Conservation (phyloP, 495 filamentous ascomycete genomes). For the Tuber umbilicatum region DNA sequence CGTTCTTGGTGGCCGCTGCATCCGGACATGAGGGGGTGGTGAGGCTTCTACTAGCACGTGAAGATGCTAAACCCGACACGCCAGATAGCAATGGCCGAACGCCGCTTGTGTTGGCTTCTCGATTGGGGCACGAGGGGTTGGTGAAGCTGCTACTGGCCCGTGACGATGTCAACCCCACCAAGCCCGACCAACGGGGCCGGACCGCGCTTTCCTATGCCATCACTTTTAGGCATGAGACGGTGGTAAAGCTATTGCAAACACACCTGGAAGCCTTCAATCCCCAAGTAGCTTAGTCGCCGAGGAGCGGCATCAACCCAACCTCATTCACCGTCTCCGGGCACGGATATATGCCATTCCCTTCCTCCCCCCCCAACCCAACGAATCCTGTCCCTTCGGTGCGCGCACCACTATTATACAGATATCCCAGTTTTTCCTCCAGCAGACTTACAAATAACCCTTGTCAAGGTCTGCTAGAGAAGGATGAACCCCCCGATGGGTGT, state of each 20-base stretch:
- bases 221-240: neutral
- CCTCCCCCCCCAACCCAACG: no score
- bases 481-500: neutral
- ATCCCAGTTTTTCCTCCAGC: neutral
- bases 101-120: slow-evolving; percentile 26
- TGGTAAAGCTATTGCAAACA: neutral
- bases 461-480: neutral
- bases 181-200: no score
- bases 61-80: slow-evolving; percentile 19
- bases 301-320: neutral
- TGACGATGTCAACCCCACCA: no score
- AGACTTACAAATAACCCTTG: neutral
- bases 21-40: slow-evolving; percentile 15
- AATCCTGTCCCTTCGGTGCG: neutral
- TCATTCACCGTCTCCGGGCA: neutral
- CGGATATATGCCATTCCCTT: neutral
- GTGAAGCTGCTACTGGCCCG: slow-evolving; percentile 30
- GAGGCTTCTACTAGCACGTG: slow-evolving; percentile 18
- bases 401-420: neutral
- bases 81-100: slow-evolving; percentile 19
- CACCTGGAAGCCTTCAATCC: neutral
- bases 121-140: slow-evolving; percentile 21
- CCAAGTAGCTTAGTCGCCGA: neutral
- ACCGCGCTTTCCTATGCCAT: neutral
- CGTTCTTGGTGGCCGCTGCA: slow-evolving; percentile 20